These are phyloP conservation scores for Chaetomium sp. DNA, from an alignment of 2,329 filamentous ascomycete species.

Conservation along the genomic window DNA sequence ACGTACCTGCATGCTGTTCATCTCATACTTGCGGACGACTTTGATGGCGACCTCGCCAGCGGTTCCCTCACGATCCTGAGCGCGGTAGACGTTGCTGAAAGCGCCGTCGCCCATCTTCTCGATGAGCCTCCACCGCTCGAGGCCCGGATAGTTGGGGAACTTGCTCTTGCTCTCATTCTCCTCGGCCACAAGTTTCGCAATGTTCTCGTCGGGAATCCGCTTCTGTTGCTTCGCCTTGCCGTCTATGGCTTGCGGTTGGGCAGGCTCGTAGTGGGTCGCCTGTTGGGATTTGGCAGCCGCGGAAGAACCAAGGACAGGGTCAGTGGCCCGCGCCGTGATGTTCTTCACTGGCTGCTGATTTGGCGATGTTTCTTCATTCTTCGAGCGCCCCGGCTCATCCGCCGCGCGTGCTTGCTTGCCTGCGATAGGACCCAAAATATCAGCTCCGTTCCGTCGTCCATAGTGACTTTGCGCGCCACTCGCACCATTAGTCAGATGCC, in stretches of 20 bases:
- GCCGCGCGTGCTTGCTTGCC: constrained; percentile 80
- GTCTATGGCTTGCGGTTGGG: constrained; percentile 53
- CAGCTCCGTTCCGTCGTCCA: constrained; percentile 24
- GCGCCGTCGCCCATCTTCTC: constrained; percentile 99
- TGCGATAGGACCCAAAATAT: constrained; percentile 29
- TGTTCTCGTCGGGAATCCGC: constrained; percentile 57
- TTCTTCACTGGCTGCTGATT: constrained; percentile 46
- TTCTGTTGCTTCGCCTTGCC: constrained; percentile 35
- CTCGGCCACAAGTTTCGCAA: constrained; percentile 83
- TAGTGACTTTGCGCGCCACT: not conserved
- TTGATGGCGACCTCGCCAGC: constrained; percentile 89
- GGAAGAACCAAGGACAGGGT: constrained; percentile 35
- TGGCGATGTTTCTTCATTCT: constrained; percentile 44
- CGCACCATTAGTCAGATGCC: not conserved
- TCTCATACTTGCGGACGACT: constrained; percentile 97
- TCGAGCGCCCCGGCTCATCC: constrained; percentile 44
- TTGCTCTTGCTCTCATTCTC: constrained; percentile 82
- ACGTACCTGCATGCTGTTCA: constrained; percentile 98
- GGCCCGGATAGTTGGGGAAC: constrained; percentile 76
- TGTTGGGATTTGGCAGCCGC: constrained; percentile 42
- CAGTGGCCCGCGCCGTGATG: constrained; percentile 47
- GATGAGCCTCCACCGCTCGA: constrained; percentile 77
- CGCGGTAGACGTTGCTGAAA: constrained; percentile 97
- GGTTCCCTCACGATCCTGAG: constrained; percentile 65
- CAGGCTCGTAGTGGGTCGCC: constrained; percentile 47